Evolutionary conservation across 2,329 filamentous ascomycete species (phyloP).

Genomic region (Coniochaeta hoffmannii): DNA sequence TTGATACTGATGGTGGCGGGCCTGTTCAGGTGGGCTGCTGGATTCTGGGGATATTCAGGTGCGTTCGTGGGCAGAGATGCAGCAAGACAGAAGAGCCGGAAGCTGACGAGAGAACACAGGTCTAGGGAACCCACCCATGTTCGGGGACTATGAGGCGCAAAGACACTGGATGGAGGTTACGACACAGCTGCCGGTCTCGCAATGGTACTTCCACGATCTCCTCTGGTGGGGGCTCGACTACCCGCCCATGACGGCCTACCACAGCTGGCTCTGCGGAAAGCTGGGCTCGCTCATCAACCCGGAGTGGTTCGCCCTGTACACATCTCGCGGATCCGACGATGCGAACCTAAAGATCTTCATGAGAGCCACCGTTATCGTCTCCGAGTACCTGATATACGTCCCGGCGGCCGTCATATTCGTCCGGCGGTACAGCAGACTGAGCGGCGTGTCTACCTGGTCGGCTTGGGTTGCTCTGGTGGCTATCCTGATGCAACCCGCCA

Average conservation of each 20-base stretch:
- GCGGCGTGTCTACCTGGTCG: conserved; percentile 74
- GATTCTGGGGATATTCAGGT: conserved; percentile 95
- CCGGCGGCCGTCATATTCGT: conserved; percentile 82
- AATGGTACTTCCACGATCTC: conserved; percentile 97
- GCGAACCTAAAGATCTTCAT: conserved; percentile 85
- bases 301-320: conserved; percentile 79
- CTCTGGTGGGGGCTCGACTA: conserved; percentile 98
- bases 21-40: conserved; percentile 86
- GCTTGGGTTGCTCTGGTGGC: conserved; percentile 79
- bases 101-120: conserved; percentile 38
- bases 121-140: conserved; percentile 76
- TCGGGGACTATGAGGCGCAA: conserved; percentile 96
- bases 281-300: conserved; percentile 74
- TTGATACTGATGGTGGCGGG: conserved; percentile 84
- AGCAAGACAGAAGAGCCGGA: background rate
- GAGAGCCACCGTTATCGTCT: conserved; percentile 84
- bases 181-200: conserved; percentile 76
- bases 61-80: conserved; percentile 13
- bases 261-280: conserved; percentile 90
- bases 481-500: conserved; percentile 84
- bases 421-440: conserved; percentile 68
- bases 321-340: conserved; percentile 76
- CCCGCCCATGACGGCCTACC: conserved; percentile 93
- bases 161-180: conserved; percentile 99
- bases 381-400: conserved; percentile 84